Percentiles rank a stretch among this genome's conserved stretches.
These are phyloP conservation scores for Moelleriella libera DNA, from an alignment of 2,329 filamentous ascomycete species.

Conservation along the genomic window DNA sequence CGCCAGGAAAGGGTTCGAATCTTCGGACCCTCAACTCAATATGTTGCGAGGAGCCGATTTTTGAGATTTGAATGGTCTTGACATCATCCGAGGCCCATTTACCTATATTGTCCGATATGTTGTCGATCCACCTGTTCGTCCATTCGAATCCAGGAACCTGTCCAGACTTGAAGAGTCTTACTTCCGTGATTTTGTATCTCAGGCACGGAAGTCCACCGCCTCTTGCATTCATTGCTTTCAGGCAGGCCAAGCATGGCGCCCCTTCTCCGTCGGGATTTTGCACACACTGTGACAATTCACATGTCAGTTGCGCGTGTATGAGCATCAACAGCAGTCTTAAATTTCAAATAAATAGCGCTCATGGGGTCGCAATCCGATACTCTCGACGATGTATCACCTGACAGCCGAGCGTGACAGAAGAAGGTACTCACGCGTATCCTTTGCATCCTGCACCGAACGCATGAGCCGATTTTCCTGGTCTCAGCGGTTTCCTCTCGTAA, in stretches of 20 bases:
- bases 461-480: constrained; percentile 43
- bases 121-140: constrained; percentile 44
- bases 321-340: no score
- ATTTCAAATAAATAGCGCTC: no score
- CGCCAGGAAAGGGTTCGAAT: constrained; percentile 40
- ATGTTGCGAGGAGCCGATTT: constrained; percentile 34
- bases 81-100: constrained; percentile 39
- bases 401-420: background rate
- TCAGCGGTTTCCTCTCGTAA: constrained; percentile 39
- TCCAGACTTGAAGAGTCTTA: constrained; percentile 42
- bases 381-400: background rate
- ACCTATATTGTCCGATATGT: constrained; percentile 38
- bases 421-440: constrained; percentile 38
- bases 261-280: constrained; percentile 30
- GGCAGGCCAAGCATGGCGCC: constrained; percentile 38
- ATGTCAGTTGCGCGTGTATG: background rate
- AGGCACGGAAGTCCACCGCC: constrained; percentile 41
- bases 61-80: constrained; percentile 34
- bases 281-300: constrained; percentile 31
- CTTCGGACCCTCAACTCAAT: constrained; percentile 36
- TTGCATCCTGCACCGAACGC: constrained; percentile 47
- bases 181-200: constrained; percentile 45
- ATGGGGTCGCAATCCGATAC: no score
- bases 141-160: constrained; percentile 44
- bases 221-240: constrained; percentile 33